A percentile compares a stretch with the other conserved stretches of the same genome.
Conservation (phyloP, 2,329 filamentous ascomycete genomes). For the Tympanopsis confertula region DNA sequence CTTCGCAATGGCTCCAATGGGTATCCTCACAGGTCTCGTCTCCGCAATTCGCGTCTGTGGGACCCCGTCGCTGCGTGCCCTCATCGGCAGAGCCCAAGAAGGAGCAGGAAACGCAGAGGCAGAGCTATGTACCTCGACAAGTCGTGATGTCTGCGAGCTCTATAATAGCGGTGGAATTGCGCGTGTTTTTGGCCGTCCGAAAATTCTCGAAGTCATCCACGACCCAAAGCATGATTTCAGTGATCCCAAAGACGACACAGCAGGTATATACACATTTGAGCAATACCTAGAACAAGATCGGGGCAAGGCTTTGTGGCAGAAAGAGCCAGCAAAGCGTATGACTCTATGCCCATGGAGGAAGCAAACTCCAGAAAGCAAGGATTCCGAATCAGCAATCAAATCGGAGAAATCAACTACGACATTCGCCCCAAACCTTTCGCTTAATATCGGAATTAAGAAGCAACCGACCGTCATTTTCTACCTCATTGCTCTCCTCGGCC, state of each 20-base stretch:
- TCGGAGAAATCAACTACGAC: no score
- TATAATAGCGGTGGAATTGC: background rate
- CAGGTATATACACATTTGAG: no score
- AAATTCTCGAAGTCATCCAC: background rate
- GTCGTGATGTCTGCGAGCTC: background rate
- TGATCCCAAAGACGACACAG: no score
- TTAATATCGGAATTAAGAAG: constrained; percentile 20
- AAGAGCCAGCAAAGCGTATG: constrained; percentile 11
- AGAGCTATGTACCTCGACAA: background rate
- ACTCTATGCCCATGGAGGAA: no score
- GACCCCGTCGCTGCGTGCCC: background rate
- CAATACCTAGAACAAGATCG: no score
- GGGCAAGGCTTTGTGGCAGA: no score
- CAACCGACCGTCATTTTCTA: constrained; percentile 16
- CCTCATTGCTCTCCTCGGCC: constrained; percentile 5
- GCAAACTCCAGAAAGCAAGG: no score
- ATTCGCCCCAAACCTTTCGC: constrained; percentile 20
- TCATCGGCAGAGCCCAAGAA: background rate
- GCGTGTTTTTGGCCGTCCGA: background rate
- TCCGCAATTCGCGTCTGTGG: background rate
- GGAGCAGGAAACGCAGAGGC: background rate
- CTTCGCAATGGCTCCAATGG: background rate
- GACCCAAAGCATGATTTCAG: no score
- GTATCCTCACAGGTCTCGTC: background rate
- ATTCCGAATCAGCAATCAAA: no score